Evolutionary conservation across 495 filamentous ascomycete species (phyloP).

Genomic region (Aspergillus haitiensis): DNA sequence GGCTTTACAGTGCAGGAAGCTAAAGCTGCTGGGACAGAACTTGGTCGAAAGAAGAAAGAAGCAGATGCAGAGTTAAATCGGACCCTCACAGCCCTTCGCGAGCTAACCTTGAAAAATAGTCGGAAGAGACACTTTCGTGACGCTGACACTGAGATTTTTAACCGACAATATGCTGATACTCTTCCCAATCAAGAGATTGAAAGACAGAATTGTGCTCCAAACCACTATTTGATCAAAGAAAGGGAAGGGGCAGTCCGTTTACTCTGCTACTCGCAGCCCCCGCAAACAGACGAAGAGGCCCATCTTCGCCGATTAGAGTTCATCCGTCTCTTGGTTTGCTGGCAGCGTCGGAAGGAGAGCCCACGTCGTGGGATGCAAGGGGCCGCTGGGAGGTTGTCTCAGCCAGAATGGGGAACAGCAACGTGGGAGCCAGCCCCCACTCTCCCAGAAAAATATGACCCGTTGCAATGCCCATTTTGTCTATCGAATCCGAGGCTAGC

Average conservation of each 20-base stretch:
- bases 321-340: not conserved
- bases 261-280: not conserved
- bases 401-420: too few relatives aligned
- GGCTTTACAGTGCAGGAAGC: too few relatives aligned
- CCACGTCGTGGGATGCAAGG: not conserved
- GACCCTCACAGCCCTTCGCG: not conserved
- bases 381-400: too few relatives aligned
- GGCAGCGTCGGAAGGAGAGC: not conserved
- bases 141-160: not conserved
- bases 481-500: not conserved
- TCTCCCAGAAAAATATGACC: not conserved
- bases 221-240: not conserved
- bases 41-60: not conserved
- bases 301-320: not conserved
- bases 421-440: not conserved
- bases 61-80: conserved; percentile 11
- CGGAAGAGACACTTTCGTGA: not conserved
- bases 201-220: not conserved
- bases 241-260: not conserved
- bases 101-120: not conserved
- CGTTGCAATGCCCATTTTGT: conserved; percentile 1
- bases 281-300: not conserved
- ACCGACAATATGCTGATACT: not conserved
- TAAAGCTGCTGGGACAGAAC: too few relatives aligned
- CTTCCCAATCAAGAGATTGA: not conserved